Percentiles rank a stretch among this genome's conserved stretches.
phyloP scores from a whole-genome alignment of 2,329 filamentous ascomycete genomes.

The Chaetomium sp. region DNA sequence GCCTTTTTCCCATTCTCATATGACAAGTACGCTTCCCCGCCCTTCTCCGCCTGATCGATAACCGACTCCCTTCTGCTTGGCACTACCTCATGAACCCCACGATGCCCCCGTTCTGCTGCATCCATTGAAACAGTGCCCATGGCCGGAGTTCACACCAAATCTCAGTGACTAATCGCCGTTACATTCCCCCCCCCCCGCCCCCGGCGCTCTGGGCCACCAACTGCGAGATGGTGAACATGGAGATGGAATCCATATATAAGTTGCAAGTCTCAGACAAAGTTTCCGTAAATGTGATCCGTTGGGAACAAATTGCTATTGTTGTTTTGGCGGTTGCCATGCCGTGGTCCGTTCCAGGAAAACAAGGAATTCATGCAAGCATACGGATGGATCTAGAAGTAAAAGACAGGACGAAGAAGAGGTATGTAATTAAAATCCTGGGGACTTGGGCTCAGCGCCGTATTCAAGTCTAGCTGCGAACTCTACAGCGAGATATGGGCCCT shows the following conservation, averaged over 20 bases:
- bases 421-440: not conserved
- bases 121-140: not conserved
- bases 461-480: no score
- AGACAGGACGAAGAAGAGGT: not conserved
- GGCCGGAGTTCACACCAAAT: not conserved
- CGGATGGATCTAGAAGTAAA: not conserved
- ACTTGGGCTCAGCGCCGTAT: not conserved
- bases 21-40: not conserved
- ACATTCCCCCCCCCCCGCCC: no score
- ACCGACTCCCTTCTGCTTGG: not conserved
- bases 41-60: not conserved
- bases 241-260: not conserved
- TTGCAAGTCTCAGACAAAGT: not conserved
- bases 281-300: not conserved
- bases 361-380: not conserved
- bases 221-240: not conserved
- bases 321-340: not conserved
- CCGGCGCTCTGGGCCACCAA: no score
- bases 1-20: not conserved
- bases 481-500: no score
- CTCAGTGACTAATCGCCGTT: no score
- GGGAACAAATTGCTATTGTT: not conserved
- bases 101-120: not conserved
- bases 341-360: no score
- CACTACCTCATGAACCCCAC: not conserved